Evolutionary conservation across 257 asterid species (phyloP), one percentile per base, ranked within the genome.

Genomic region (Solanum peruvianum): DNA sequence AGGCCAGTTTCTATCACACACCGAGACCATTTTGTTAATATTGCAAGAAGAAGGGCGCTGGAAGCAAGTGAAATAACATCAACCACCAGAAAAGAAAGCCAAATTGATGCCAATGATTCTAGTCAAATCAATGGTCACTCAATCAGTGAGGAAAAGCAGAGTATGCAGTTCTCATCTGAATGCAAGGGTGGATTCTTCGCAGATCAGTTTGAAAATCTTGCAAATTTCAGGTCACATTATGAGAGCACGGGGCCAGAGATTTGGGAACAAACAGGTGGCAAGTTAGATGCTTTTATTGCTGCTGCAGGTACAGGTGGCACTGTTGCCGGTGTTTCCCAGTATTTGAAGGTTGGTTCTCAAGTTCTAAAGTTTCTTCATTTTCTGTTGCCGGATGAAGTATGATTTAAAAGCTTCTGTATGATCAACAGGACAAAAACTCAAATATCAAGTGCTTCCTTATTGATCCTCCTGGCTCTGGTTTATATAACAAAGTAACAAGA

Each of bases 241-340:
- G 99, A 92, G 91, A 94, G 95, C 66, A 97, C 99, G 10, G 99
- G 98, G 87, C 98, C 98, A 47, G 99, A 97, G 92, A 94, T 94
- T 80, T 94, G 97, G 98, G 97, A 94, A 75, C 96, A 94, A 91
- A 94, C 94, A 64, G 92, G 88, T 67, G 98, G 93, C n/a, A 89
- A 93, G 85, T 87, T 95, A 91, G 98, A 95, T 88, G 99, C 98
- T 73, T 97, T 97, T 89, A 92, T 97, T 83, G 99, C 98, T 41
- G 98, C 98, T 89, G 96, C 99, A n/a, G 99, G 98, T 85, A 97
- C 98, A 23, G 98, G 99, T 9, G 98, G 99, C 84, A 95, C 98
- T 15, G 87, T 97, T 33, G 98, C 99, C 85, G 99, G 99, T 76
- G 95, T 95, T 86, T 94, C 99, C 88, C 90, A 88, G 42, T 95